Evolutionary conservation across 1,284 basidiomycete species (phyloP), one percentile per base, ranked within the genome.

Genomic region (Cutaneotrichosporon sp.): DNA sequence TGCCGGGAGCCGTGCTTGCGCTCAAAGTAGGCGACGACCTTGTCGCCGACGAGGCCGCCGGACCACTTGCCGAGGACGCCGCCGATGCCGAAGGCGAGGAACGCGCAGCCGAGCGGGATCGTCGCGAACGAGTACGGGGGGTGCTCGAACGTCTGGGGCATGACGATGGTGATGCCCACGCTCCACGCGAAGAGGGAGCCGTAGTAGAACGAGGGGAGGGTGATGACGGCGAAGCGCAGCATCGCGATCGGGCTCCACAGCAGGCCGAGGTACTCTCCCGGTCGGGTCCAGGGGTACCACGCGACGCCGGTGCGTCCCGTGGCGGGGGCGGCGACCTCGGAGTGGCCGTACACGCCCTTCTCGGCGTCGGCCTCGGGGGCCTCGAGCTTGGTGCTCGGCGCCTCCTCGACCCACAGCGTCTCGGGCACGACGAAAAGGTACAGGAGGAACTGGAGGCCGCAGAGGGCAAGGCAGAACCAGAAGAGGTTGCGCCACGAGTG

Each of bases 281-380:
- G 76, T 42, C 73, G 63, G 31, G 69, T 66, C 72, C 74, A 76
- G 0, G 78, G 78, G 57, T 70, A 71, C 72, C 73, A 80, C 3
- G 71, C 70, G 2, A 67, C 63, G 20, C 77, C 76, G 7, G 63
- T 59, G 20, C 64, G 45, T 20, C 62, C 61, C 1, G 38, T 8
- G 10, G 24, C 14, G 29, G 29, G 42, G 33, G 43, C 24, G 31
- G 22, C 18, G n/a, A n/a, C 14, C 27, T 29, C 22, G 45, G 51
- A 1, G 9, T 18, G 45, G 24, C 24, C 22, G 54, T 42, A 34
- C 4, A 49, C 8, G 9, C 18, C 14, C 29, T 25, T 34, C 3
- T 33, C 8, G 14, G 33, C 36, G 22, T 9, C 20, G 5, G 24
- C n/a, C 36, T 46, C 42, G 20, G 4, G 20, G 3, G 6, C 16